Percentiles rank a stretch among this genome's conserved stretches.
These are phyloP conservation scores for Aspergillus thermomutatus DNA, from an alignment of 2,329 filamentous ascomycete genomes.

Conservation along the genomic window DNA sequence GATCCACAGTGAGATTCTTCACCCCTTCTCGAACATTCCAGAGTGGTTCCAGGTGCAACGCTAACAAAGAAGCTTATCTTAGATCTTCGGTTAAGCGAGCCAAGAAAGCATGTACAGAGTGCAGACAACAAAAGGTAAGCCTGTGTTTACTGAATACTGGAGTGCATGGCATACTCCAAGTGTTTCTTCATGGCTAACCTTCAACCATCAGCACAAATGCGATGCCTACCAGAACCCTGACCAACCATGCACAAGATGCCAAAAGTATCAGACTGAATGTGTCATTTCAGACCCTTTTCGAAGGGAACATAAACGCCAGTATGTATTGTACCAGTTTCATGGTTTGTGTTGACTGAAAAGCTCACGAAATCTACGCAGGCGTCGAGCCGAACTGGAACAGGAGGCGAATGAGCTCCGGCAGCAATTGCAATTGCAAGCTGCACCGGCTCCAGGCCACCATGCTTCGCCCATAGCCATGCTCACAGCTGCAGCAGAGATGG, in stretches of 20 bases:
- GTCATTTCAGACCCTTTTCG: constrained; percentile 43
- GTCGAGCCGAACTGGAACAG: constrained; percentile 36
- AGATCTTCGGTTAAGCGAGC: constrained; percentile 25
- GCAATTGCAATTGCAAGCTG: constrained; percentile 31
- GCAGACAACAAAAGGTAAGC: constrained; percentile 42
- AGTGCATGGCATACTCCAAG: background rate
- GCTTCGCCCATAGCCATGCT: constrained; percentile 26
- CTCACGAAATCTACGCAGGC: constrained; percentile 17
- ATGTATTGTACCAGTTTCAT: constrained; percentile 3
- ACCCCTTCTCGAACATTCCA: background rate
- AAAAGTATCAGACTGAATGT: constrained; percentile 34
- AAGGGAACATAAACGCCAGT: constrained; percentile 42
- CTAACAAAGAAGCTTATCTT: constrained; percentile 11
- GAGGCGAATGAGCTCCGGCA: constrained; percentile 37
- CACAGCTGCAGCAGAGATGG: constrained; percentile 31
- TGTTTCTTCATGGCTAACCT: background rate
- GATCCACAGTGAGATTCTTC: background rate
- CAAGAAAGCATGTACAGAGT: constrained; percentile 44
- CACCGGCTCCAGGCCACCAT: constrained; percentile 18
- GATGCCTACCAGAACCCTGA: constrained; percentile 36
- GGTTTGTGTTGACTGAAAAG: background rate
- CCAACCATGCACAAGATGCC: constrained; percentile 38
- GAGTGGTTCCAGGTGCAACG: background rate
- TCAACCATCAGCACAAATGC: constrained; percentile 31
- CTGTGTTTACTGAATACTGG: background rate